phyloP scores from a whole-genome alignment of 202 grass and related monocot genomes.

The Schoenoplectus tabernaemontani region DNA sequence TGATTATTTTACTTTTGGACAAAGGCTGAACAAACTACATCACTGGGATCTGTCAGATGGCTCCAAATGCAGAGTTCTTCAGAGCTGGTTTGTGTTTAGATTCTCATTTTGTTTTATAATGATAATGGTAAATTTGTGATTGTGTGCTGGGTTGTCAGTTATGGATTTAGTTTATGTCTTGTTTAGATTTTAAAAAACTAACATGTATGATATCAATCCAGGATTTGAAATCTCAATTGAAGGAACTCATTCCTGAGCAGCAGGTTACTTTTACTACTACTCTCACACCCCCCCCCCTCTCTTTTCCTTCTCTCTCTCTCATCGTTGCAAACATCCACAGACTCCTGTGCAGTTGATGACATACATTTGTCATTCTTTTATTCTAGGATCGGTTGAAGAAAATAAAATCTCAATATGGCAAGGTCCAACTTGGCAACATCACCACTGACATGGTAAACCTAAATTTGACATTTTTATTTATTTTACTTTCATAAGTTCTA shows the following conservation, averaged over 20 bases:
- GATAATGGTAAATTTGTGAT: background rate
- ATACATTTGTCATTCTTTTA: conserved; percentile 1
- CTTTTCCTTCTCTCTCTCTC: background rate
- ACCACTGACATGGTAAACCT: conserved; percentile 74
- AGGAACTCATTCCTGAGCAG: conserved; percentile 95
- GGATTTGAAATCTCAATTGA: conserved; percentile 84
- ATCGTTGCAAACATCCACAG: background rate
- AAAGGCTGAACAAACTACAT: conserved; percentile 60
- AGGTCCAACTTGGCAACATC: conserved; percentile 92
- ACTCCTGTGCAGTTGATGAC: background rate
- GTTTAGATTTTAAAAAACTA: conserved; percentile 21
- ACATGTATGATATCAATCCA: conserved; percentile 30
- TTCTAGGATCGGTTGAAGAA: conserved; percentile 94
- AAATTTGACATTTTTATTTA: background rate
- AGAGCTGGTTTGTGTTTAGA: conserved; percentile 50
- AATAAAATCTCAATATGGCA: conserved; percentile 83
- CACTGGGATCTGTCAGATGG: conserved; percentile 75
- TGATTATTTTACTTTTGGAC: conserved; percentile 1
- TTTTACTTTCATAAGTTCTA: background rate
- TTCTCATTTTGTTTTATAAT: background rate
- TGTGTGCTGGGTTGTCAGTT: background rate
- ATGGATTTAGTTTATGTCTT: conserved; percentile 12
- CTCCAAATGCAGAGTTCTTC: conserved; percentile 83
- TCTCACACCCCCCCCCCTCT: too few species aligned
- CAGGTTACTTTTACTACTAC: conserved; percentile 55